A percentile compares a stretch with the other conserved stretches of the same genome.
These are phyloP conservation scores for Zoysia pacifica DNA, from an alignment of 176 grass and related monocot species.

Conservation along the genomic window DNA sequence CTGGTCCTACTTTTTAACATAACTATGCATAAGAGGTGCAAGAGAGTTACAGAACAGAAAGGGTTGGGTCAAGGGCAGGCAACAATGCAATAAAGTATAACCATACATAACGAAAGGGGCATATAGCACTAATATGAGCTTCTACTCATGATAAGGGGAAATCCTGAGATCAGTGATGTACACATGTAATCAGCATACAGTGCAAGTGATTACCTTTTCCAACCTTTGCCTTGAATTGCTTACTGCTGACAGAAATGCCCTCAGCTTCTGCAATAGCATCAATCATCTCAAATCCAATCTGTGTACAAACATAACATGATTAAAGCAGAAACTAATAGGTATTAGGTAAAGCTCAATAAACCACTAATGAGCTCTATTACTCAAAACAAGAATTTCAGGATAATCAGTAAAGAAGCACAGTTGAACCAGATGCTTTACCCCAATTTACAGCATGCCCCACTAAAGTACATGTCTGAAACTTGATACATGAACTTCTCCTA, in stretches of 20 bases:
- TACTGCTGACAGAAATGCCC: slow-evolving; percentile 73
- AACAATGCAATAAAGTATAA: neutral
- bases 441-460: neutral
- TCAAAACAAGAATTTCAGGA: neutral
- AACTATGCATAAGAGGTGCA: neutral
- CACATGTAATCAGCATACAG: neutral
- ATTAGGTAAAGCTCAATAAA: neutral
- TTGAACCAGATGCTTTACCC: neutral
- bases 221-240: slow-evolving; percentile 65
- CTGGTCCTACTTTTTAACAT: neutral
- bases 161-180: neutral
- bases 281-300: slow-evolving; percentile 95
- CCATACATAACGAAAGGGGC: neutral
- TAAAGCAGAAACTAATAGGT: neutral
- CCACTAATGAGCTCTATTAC: neutral
- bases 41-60: neutral
- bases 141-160: too few species aligned
- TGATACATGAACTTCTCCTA: neutral
- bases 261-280: slow-evolving; percentile 86
- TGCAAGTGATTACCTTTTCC: slow-evolving; percentile 67
- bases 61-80: neutral
- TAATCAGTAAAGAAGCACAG: neutral
- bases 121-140: neutral
- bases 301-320: neutral
- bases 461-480: neutral